Base-by-base conservation (phyloP, 306 rosid genomes). In the Hippophae gyantsensis region DNA sequence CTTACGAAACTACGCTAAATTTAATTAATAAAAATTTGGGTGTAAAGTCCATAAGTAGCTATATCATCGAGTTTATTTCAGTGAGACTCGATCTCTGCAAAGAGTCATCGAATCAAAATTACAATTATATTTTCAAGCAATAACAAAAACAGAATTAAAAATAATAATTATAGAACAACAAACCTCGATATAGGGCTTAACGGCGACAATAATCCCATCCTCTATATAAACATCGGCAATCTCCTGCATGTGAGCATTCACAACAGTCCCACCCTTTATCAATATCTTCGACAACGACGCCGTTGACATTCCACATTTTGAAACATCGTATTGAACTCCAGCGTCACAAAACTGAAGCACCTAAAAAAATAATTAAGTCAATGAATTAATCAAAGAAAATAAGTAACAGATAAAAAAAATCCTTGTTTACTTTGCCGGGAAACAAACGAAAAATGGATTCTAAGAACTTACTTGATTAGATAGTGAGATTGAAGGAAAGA, bases 161-260 rank as follows among this genome's bases (percentile, higher is more conserved):
- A 8, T 26, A 42, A 52, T 10, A 6, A 57, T 32, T 32, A 2
- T 32, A 32, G 4, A 32, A 32, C 38, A 32, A 32, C 3, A 42
- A 55, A 86, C 95, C 69, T 14, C 66, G 75, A 90, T 83, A 61
- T 76, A 66, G 47, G 95, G 96, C 70, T 79, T 74, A 45, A 90
- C 81, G 13, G 92, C 80, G 63, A 87, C 69, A 54, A 87, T 83
- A 56, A 85, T 69, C 11, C 92, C 98, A 58, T 81, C 86, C 63
- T 85, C 86, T 6, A 90, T 83, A 68, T 87, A 90, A 63, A 90
- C 96, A 76, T 87, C 96, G 46, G 98, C 94, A 61, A 79, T 12
- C 64, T 90, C 89, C 72, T 62, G 82, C 11, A 72, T 79, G 56
- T 87, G 87, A 70, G 96, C 95, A 70, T 90, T 90, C 38, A 85